Evolutionary conservation across 768 basidiomycete species (phyloP), one percentile per base, ranked within the genome.

Genomic region (Russula lepida): DNA sequence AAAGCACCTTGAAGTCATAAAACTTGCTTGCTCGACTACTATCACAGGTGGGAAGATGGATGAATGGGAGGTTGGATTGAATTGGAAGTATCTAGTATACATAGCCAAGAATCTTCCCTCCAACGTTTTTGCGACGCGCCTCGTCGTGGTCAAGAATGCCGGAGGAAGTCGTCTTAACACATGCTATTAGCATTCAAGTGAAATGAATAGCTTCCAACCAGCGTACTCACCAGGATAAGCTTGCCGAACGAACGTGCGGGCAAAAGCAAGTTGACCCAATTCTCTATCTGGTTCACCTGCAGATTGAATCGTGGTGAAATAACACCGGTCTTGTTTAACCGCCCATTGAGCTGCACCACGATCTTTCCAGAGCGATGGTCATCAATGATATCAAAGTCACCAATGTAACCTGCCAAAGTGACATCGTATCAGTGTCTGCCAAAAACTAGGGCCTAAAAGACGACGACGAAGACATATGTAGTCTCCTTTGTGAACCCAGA

Each of bases 291-390:
- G 69, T 75, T 85, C 64, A 90, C 87, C 73, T 94, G 90, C 69
- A 98, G 84, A 77, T 98, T 98, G 84, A 92, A 98, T 57, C 97
- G 89, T 47, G 95, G 95, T n/a, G 95, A 98, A 77, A 98, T 98
- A 72, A 99, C 95, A 69, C 95, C 97, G n/a, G 88, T 89, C 80
- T 99, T 99, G 84, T 99, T 99, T 69, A 99, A 84, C 63, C 93
- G 90, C 49, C 97, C 97, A 71, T 97, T 99, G 60, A 99, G 86
- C 78, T 99, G 95, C 69, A 98, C 84, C 70, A 99, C 95, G 67
- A 99, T 92, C 79, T 98, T 99, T 70, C 93, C 93, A 7, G 92
- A 86, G 63, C 95, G 94, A 76, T 98, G 97, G 79, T 99, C 97
- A 71, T 99, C 97, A 73, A 98, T 88, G 76, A 97, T 91, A 75